Base-by-base conservation (phyloP, 1,284 basidiomycete genomes). In the Ganoderma resinaceum region DNA sequence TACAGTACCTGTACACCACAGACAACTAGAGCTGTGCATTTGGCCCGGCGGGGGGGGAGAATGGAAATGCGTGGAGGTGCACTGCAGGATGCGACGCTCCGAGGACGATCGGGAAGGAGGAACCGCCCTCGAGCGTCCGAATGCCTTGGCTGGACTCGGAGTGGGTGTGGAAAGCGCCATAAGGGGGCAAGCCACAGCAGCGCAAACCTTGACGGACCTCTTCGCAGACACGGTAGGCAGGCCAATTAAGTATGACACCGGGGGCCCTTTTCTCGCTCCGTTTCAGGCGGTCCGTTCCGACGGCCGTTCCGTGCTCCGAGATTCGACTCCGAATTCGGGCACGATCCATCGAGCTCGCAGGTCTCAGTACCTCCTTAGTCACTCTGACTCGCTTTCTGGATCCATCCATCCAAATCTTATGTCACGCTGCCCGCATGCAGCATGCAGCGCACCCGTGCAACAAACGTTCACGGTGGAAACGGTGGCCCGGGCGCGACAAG, bases 251-350 rank as follows among this genome's bases (percentile, higher is more conserved):
- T 53, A 55, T 18, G 29, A 55, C 52, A 53, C n/a, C 29, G 29
- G 5, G 29, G 31, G 16, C 52, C 2, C 52, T 31, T 20, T 18
- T 9, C 31, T n/a, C 18, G 29, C 53, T 20, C 33, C 55, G 33
- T 33, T 11, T n/a, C 7, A 55, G 53, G 29, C 26, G 6, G 53
- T 55, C 31, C 55, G 55, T 58, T 37, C 55, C 55, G 55, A 37
- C 31, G 31, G 37, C 33, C 55, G 55, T 58, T 37, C 55, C 55
- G 55, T 58, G 20, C 55, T 58, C 55, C 55, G 55, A 58, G 33
- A 37, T 33, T 3, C 9, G 18, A 37, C 16, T 9, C 55, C 55
- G 33, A 58, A 37, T 37, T 20, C 18, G 52, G 31, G 53, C 53
- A 33, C 29, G 18, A 7, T 8, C 6, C 16, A 55, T 33, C 2